Evolutionary conservation across 73 alveolate genomes (phyloP).

Genomic region (Blepharisma japonicum): DNA sequence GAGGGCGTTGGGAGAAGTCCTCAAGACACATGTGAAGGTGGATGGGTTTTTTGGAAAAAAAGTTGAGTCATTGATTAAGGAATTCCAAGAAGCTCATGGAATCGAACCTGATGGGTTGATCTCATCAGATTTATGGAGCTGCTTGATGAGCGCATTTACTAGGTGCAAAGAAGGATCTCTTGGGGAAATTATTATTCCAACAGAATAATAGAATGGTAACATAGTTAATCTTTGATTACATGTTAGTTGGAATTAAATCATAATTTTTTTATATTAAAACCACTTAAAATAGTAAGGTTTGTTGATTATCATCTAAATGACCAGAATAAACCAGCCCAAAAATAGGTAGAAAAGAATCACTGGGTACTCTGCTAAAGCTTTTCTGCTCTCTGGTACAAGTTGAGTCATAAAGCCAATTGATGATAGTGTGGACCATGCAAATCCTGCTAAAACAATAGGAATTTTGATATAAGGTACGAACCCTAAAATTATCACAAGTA

Average conservation of each 20-base stretch:
- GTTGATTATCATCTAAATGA: conserved; percentile 23
- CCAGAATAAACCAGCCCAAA: conserved; percentile 89
- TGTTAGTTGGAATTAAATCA: neutral
- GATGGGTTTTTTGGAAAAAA: neutral
- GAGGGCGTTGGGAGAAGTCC: neutral
- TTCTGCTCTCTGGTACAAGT: conserved; percentile 81
- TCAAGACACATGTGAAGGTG: neutral
- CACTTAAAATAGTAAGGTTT: neutral
- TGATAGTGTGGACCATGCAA: conserved; percentile 73
- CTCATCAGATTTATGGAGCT: neutral
- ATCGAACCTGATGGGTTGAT: neutral
- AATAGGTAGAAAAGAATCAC: conserved; percentile 88
- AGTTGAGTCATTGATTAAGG: neutral
- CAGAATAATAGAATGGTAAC: neutral
- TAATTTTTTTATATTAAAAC: neutral
- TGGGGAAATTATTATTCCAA: neutral
- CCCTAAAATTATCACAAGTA: conserved; percentile 37
- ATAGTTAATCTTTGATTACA: neutral
- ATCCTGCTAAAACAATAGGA: conserved; percentile 59
- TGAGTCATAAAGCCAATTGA: conserved; percentile 85
- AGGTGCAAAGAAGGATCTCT: neutral
- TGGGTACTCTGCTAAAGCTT: conserved; percentile 90
- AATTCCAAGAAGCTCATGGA: neutral
- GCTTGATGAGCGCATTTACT: neutral
- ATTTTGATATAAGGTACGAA: conserved; percentile 1